Evolutionary conservation across 257 asterid species (phyloP), one percentile per base, ranked within the genome.

Genomic region (Nicotiana tomentosiformis): DNA sequence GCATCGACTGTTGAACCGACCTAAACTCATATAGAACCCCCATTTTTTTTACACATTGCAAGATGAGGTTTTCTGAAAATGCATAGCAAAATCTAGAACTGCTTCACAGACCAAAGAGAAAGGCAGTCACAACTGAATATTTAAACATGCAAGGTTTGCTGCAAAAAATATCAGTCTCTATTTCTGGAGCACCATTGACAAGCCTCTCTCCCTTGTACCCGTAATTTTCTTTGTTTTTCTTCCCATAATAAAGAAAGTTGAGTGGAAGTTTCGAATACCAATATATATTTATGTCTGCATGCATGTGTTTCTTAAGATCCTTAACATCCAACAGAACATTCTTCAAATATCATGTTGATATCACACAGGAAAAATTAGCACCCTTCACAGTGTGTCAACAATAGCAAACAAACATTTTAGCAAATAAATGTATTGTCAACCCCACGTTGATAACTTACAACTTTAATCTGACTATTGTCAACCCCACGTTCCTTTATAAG

Each of bases 401-500:
- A 57, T 17, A 57, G 60, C 29, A 74, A 74, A 12, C 69, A 26
- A 65, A 12, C 11, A 65, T 65, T 29, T 65, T 12, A 12, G 0
- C 43, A 29, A 51, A 76, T 76, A 51, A 76, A 76, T 1, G 4
- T 23, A 23, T 23, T 23, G 26, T 23, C 26, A 23, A 23, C 26
- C 26, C 26, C 26, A 23, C 26, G 26, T 23, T 23, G 26, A 23
- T 23, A 23, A 23, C 26, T 23, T 23, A 23, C 26, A 23, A 23
- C 26, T 23, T 23, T 23, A 23, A 23, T 23, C 26, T 23, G 26
- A 23, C 26, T 23, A 23, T 23, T 23, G 26, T 23, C 26, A 23
- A 23, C 26, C 60, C 98, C 99, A 39, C 97, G 90, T 32, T 91
- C 90, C 91, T 94, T 96, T 66, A 96, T 88, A 86, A 94, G 90